phyloP scores from a whole-genome alignment of 2,329 filamentous ascomycete genomes.

The Aspergillus caelatus region DNA sequence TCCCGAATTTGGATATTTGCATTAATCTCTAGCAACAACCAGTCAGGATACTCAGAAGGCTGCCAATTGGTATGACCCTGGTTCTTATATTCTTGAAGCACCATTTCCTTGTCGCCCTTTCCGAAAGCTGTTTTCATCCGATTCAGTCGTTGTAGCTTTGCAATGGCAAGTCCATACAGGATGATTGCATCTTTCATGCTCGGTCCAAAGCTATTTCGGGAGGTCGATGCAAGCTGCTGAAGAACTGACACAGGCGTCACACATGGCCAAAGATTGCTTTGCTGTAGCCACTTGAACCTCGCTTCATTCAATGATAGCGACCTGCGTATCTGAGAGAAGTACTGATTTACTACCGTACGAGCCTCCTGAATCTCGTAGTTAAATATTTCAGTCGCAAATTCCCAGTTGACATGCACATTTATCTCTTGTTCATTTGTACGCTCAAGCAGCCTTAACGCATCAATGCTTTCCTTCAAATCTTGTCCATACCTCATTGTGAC shows the following conservation, averaged over 20 bases:
- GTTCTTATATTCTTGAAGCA: slow-evolving; percentile 50
- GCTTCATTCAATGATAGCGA: slow-evolving; percentile 29
- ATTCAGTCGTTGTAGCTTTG: slow-evolving; percentile 46
- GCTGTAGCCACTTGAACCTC: slow-evolving; percentile 43
- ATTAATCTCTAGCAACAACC: slow-evolving; percentile 69
- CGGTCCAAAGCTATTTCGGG: slow-evolving; percentile 29
- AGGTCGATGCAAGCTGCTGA: slow-evolving; percentile 44
- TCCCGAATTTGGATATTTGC: slow-evolving; percentile 63
- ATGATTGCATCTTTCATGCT: slow-evolving; percentile 43
- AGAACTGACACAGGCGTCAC: slow-evolving; percentile 47
- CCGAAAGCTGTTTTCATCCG: slow-evolving; percentile 44
- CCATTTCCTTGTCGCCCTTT: slow-evolving; percentile 32
- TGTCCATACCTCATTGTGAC: slow-evolving; percentile 40
- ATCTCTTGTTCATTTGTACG: neutral
- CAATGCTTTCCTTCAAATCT: slow-evolving; percentile 43
- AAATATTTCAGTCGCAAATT: neutral
- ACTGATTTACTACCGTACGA: slow-evolving; percentile 17
- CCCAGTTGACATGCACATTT: neutral
- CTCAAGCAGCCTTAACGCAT: slow-evolving; percentile 28
- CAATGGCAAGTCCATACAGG: slow-evolving; percentile 44
- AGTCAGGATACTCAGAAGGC: slow-evolving; percentile 59
- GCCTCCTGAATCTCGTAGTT: slow-evolving; percentile 26
- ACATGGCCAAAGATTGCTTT: slow-evolving; percentile 45
- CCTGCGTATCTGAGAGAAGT: slow-evolving; percentile 18
- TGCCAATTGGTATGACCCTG: slow-evolving; percentile 61